Percentiles rank a stretch among this genome's conserved stretches.
Conservation (phyloP, 805 yeast genomes). For the Brettanomyces custersianus region DNA sequence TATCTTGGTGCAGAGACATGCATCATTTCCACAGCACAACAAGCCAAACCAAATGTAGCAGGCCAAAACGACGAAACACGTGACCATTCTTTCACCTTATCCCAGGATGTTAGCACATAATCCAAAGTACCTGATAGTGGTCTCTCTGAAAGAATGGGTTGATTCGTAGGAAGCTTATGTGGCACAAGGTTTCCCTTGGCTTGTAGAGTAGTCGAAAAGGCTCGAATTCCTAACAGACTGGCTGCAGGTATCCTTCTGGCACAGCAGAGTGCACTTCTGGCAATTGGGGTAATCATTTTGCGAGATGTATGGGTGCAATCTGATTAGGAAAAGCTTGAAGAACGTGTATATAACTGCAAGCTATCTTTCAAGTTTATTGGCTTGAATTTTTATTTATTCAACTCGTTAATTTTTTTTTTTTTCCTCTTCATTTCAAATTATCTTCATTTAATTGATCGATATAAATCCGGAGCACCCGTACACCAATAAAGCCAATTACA, state of each 20-base stretch:
- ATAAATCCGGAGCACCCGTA: too few relatives aligned
- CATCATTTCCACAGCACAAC: slow-evolving; percentile 96
- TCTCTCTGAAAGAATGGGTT: slow-evolving; percentile 61
- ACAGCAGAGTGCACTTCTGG: neutral
- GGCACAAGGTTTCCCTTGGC: slow-evolving; percentile 30
- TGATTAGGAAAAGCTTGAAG: too few relatives aligned
- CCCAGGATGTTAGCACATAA: slow-evolving; percentile 74
- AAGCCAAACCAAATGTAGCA: slow-evolving; percentile 82
- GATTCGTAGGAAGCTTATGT: slow-evolving; percentile 49
- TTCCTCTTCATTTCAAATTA: too few relatives aligned
- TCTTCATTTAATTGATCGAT: too few relatives aligned
- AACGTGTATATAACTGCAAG: neutral
- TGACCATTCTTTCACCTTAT: slow-evolving; percentile 83
- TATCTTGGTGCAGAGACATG: slow-evolving; percentile 85
- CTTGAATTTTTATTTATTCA: neutral
- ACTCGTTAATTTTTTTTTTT: neutral
- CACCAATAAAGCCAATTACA: too few relatives aligned
- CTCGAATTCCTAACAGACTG: neutral
- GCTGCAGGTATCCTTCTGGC: neutral
- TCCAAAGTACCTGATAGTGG: slow-evolving; percentile 56
- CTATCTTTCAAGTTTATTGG: neutral
- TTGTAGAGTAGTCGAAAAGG: slow-evolving; percentile 3
- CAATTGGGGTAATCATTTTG: neutral
- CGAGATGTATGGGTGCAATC: too few relatives aligned
- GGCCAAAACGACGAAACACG: slow-evolving; percentile 92